phyloP scores from a whole-genome alignment of 2,329 filamentous ascomycete species.

The Hypoxylon sp. region DNA sequence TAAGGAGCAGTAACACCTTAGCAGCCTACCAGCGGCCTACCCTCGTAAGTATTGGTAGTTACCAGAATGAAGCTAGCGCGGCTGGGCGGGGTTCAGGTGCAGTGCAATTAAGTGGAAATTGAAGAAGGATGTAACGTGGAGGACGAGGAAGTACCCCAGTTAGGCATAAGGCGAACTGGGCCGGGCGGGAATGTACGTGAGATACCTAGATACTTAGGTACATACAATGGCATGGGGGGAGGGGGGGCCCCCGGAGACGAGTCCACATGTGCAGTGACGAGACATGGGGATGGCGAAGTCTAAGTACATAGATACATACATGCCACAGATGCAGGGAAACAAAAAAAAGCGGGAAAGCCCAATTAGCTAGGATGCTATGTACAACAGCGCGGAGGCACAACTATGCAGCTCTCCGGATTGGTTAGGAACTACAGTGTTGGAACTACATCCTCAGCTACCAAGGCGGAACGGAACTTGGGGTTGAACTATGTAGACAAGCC shows the following conservation, averaged over 20 bases:
- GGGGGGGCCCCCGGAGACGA: conserved; percentile 25
- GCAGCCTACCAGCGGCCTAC: conserved; percentile 11
- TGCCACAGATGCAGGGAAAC: conserved; percentile 11
- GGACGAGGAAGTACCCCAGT: conserved; percentile 27
- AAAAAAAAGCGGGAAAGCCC: conserved; percentile 25
- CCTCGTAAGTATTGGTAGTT: conserved; percentile 31
- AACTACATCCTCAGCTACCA: conserved; percentile 1
- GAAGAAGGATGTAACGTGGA: conserved; percentile 31
- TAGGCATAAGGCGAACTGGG: conserved; percentile 24
- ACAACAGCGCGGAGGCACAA: conserved; percentile 25
- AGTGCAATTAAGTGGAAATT: conserved; percentile 40
- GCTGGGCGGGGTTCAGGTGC: conserved; percentile 43
- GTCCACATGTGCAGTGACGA: conserved; percentile 18
- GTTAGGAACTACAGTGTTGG: conserved; percentile 15
- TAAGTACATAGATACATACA: conserved; percentile 1
- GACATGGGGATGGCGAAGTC: conserved; percentile 9
- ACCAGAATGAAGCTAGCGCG: conserved; percentile 41
- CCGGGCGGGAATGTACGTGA: conserved; percentile 20
- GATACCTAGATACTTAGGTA: conserved; percentile 6
- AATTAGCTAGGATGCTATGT: conserved; percentile 25
- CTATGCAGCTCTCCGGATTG: conserved; percentile 30
- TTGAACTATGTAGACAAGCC: conserved; percentile 5
- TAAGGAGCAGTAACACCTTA: conserved; percentile 36
- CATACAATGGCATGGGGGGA: background rate
- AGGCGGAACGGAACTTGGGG: background rate